Evolutionary conservation across 192 early-diverging fungal genomes (phyloP), one percentile per base, ranked within the genome.

Genomic region (Geranomyces michiganensis): DNA sequence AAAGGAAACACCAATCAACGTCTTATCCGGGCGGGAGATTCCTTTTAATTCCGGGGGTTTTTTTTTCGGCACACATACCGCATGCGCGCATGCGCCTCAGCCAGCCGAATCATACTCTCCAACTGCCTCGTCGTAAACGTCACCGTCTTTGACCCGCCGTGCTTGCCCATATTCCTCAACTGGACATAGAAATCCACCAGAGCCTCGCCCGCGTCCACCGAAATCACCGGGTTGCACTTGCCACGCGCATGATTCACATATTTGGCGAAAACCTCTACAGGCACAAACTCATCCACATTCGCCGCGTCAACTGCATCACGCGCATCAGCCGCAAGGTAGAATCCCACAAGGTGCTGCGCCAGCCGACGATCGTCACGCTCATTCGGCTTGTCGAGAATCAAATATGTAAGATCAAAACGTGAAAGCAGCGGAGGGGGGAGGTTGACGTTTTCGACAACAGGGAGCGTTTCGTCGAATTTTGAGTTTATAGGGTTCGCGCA

Each of bases 71-170:
- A 15, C 3, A 24, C 65, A 0, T 72, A 88, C 86, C 87, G 81
- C 92, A 97, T 90, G 56, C 89, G 87, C 62, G 96, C 96, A 63
- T 94, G 91, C 1, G 94, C 96, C 72, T 99, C 96, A 15, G 93
- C 72, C 76, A 99, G 84, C 56, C 96, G 91, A 77, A 98, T 96
- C 95, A 99, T 97, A 6, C 93, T 95, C 83, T 97, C 97, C 10
- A 98, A 85, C 77, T 98, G 95, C 55, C 96, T 85, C 2, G 95
- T 96, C 0, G 96, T 99, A 1, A 94, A 94, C 0, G 95, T 93
- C 0, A 87, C 72, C 7, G 78, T 79, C 44, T 78, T 62, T 30
- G 60, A 61, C 7, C 78, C 74, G 32, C 68, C 66, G 22, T 68
- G 65, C 22, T 49, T 53, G 0, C 95, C 96, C 62, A 90, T 78